Base-by-base conservation (phyloP, 371 early-diverging fungal species). In the Rhizopus arrhizus region DNA sequence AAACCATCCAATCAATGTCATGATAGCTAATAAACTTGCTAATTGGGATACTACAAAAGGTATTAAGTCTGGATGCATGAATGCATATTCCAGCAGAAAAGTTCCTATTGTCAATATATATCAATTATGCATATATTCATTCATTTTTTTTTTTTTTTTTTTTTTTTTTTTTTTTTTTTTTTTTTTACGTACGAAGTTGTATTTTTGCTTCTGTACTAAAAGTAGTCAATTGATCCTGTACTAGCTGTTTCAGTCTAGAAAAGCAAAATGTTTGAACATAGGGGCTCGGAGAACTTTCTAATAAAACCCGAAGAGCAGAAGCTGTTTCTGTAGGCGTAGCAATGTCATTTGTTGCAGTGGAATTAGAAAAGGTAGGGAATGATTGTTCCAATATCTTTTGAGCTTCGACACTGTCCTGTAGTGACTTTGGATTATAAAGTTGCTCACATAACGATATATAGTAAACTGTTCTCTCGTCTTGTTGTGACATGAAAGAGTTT, bases 1-100 rank as follows among this genome's bases (percentile, higher is more conserved):
- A 41, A 86, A 79, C 94, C 95, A 95, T 6, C 92, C 92, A 12
- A 92, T 69, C 62, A 91, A 88, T 28, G 91, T 90, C 34, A 95
- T 73, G 32, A 87, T 62, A n/a, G 90, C 85, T 61, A 92, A 85
- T 2, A 92, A 78, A 59, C 85, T 85, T 12, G 89, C 83, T 33
- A 91, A 70, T 46, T 86, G 84, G 9, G 88, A 70, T 29, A 87
- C 72, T 47, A 93, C 83, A 67, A 89, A 92, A 3, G 81, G 78
- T n/a, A 82, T 82, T 35, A 89, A 70, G 50, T 85, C 85, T 3
- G 80, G 81, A 54, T 86, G 83, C 69, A 82, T 80, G 59, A 83
- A 88, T 38, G 87, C 78, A 72, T 88, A 85, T 53, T 85, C 85
- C 29, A 89, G 68, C 16, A 92, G 72, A 70, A 91, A 87, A 42